Percentiles rank a stretch among this genome's conserved stretches.
Evolutionary conservation across 2,329 filamentous ascomycete genomes (phyloP).

Genomic region (Didymella pomorum): DNA sequence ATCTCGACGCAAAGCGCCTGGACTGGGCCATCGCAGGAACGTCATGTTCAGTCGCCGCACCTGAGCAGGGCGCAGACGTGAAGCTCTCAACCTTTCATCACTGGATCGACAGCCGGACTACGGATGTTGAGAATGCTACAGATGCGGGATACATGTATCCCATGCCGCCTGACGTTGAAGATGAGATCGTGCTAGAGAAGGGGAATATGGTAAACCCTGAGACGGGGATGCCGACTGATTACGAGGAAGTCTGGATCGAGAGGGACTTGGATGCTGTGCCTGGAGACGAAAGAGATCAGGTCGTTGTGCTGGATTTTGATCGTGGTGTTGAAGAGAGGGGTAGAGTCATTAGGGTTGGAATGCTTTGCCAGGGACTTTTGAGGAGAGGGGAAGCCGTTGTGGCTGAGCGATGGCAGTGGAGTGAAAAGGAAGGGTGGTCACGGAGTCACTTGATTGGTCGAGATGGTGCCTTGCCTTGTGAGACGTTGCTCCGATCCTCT

Average conservation of each 20-base stretch:
- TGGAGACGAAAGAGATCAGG: neutral
- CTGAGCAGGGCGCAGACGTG: neutral
- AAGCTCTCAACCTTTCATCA: neutral
- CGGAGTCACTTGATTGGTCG: neutral
- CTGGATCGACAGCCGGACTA: neutral
- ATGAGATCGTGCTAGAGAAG: neutral
- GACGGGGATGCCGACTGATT: neutral
- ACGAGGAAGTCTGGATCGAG: constrained; percentile 2
- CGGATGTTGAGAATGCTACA: neutral
- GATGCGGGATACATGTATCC: neutral
- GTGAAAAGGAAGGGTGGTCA: neutral
- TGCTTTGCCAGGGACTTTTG: neutral
- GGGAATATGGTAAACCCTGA: neutral
- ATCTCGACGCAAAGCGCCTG: neutral
- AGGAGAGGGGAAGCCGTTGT: neutral
- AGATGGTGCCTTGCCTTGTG: neutral
- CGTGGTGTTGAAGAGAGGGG: neutral
- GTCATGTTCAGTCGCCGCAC: neutral
- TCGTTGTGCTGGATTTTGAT: neutral
- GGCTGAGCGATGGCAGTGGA: neutral
- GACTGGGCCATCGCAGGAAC: constrained; percentile 4
- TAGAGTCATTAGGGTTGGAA: neutral
- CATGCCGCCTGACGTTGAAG: neutral
- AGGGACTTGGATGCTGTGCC: neutral
- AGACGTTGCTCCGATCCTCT: too few species aligned